Evolutionary conservation across 139 green algal species (phyloP).

Genomic region (Prasinococcaceae sp.): DNA sequence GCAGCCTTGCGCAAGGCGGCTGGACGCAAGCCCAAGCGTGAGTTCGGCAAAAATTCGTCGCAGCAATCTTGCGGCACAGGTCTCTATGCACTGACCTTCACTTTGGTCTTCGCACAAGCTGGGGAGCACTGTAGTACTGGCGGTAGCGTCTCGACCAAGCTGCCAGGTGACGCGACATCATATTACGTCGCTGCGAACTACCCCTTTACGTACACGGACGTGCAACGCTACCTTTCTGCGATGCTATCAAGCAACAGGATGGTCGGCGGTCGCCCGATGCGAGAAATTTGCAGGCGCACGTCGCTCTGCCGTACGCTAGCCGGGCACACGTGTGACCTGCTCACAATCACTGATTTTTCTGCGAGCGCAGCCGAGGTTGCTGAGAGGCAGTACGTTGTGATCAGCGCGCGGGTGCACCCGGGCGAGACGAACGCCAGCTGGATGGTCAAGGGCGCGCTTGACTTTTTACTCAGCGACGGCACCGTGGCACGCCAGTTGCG

Average conservation of each 20-base stretch:
- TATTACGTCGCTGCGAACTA: constrained; percentile 49
- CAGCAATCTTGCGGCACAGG: constrained; percentile 8
- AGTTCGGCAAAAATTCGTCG: constrained; percentile 26
- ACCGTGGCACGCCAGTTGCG: constrained; percentile 32
- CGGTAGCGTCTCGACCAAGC: too few relatives aligned
- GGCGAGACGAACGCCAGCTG: constrained; percentile 60
- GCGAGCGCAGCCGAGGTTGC: neutral
- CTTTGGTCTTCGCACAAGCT: too few relatives aligned
- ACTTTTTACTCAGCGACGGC: constrained; percentile 35
- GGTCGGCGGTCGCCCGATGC: constrained; percentile 1
- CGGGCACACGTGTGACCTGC: constrained; percentile 40
- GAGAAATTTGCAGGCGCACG: neutral
- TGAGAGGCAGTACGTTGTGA: constrained; percentile 8
- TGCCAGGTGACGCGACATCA: constrained; percentile 28
- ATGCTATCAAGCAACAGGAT: too few relatives aligned
- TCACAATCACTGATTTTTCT: constrained; percentile 44
- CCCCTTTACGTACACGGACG: constrained; percentile 52
- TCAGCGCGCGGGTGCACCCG: constrained; percentile 53
- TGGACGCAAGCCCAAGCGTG: too few relatives aligned
- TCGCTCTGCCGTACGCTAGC: constrained; percentile 37
- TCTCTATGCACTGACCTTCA: constrained; percentile 46
- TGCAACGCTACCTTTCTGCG: constrained; percentile 34
- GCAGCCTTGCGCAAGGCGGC: too few relatives aligned
- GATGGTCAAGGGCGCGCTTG: constrained; percentile 56
- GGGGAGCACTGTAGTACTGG: too few relatives aligned